Base-by-base conservation (phyloP, 768 basidiomycete genomes). In the Ramaria sp. region DNA sequence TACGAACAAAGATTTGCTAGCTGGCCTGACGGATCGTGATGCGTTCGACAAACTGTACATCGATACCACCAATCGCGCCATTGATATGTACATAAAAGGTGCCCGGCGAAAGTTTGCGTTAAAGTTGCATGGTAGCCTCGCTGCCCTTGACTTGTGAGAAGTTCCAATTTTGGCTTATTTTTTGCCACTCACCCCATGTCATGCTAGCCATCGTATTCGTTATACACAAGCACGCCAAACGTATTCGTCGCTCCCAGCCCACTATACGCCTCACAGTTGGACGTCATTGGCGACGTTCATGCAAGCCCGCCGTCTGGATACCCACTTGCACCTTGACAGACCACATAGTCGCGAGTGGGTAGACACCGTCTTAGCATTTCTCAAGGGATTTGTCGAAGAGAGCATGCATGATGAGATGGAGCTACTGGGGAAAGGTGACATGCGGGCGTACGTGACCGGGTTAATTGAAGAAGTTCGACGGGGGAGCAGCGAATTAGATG, bases 141-240 rank as follows among this genome's bases (percentile, higher is more conserved):
- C 93, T 3, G 89, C 88, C 15, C 78, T 98, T 38, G 93, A 97
- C 61, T 69, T 86, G 95, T 97, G 72, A 61, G 91, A 72, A 30
- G 34, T 13, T n/a, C 46, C 11, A 10, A 3, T 4, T 37, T 38
- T 50, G 41, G 27, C 38, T 37, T 49, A 47, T 50, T 17, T 53
- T 19, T 20, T 45, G 20, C 20, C 17, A 19, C 48, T 52, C 27
- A 19, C 24, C 11, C 51, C 1, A 13, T 12, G 52, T 27, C 27
- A 27, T 27, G 47, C 30, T 60, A 93, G 91, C 6, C 78, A 85
- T 67, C 86, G 90, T 37, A 78, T 77, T 37, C 81, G 81, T 15
- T 71, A 84, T 31, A 67, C 73, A 6, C 75, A 72, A 19, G 90
- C 91, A 4, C 72, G 89, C 24, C 73, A 79, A 22, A 82, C 85